A percentile compares a stretch with the other conserved stretches of the same genome.
phyloP scores from a whole-genome alignment of 768 basidiomycete genomes.

The Russula vinacea region DNA sequence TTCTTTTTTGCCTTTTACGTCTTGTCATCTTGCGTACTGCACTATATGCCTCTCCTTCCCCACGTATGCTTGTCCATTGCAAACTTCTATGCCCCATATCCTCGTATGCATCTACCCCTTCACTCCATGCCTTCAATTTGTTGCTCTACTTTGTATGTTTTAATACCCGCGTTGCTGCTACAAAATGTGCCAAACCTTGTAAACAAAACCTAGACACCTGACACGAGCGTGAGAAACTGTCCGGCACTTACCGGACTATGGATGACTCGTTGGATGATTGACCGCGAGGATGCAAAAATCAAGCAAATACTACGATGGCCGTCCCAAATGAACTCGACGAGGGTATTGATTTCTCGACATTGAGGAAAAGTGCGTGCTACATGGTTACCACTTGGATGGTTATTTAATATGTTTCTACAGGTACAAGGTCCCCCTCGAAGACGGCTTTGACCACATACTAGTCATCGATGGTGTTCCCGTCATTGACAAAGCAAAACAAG shows the following conservation, averaged over 20 bases:
- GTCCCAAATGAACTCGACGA: constrained; percentile 19
- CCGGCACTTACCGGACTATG: constrained; percentile 18
- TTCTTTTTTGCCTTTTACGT: not conserved
- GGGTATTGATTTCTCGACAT: constrained; percentile 29
- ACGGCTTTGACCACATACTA: constrained; percentile 83
- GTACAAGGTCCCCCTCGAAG: constrained; percentile 80
- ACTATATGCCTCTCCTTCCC: not conserved
- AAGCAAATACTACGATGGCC: constrained; percentile 17
- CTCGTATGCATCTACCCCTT: not conserved
- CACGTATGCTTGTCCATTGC: not conserved
- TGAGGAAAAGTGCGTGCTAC: constrained; percentile 29
- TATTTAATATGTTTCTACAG: constrained; percentile 44
- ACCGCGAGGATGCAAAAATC: not conserved
- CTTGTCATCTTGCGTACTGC: not conserved
- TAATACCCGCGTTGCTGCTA: not conserved
- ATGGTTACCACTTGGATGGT: no score
- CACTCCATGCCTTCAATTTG: not conserved
- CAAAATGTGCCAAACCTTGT: not conserved
- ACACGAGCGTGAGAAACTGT: not conserved
- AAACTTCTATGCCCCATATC: not conserved
- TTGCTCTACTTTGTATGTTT: not conserved
- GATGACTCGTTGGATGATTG: no score
- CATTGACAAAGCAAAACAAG: constrained; percentile 82
- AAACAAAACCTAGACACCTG: not conserved
- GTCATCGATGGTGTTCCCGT: constrained; percentile 91